These are phyloP conservation scores for Oryza longistaminata DNA, from an alignment of 176 grass and related monocot genomes.

Conservation along the genomic window DNA sequence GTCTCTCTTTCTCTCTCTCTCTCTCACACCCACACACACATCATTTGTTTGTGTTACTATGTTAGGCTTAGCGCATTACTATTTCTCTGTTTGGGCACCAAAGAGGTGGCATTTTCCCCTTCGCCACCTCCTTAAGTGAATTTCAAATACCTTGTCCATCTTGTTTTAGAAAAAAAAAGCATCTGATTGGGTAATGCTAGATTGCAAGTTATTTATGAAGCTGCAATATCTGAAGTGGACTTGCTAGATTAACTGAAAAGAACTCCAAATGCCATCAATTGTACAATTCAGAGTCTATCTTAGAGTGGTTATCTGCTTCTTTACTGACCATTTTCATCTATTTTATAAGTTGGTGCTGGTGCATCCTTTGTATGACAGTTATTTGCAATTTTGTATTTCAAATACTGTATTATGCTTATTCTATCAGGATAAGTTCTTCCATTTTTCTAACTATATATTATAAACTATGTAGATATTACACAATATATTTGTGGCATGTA, in stretches of 20 bases:
- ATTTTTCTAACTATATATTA: conserved; percentile 26
- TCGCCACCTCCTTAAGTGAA: not conserved
- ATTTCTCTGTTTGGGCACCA: not conserved
- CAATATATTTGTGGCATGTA: conserved; percentile 8
- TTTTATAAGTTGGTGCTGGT: conserved; percentile 3
- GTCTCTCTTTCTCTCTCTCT: conserved; percentile 29
- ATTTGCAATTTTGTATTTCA: conserved; percentile 20
- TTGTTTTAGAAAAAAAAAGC: not conserved
- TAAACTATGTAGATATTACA: not conserved
- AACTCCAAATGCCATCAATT: conserved; percentile 3
- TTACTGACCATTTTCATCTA: not conserved
- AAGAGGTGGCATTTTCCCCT: not conserved
- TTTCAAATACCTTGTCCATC: not conserved
- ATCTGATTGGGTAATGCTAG: not conserved
- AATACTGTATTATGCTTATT: conserved; percentile 8
- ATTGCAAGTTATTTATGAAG: not conserved
- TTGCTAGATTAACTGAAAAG: not conserved
- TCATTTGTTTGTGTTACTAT: not conserved
- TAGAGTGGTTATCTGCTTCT: not conserved
- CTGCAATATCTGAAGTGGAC: not conserved
- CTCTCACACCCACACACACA: not conserved
- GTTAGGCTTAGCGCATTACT: not conserved
- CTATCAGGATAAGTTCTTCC: not conserved
- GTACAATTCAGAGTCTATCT: not conserved
- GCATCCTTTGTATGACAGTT: not conserved